A percentile compares a stretch with the other conserved stretches of the same genome.
Conservation (phyloP, 2,329 filamentous ascomycete species). For the Nemania serpens region DNA sequence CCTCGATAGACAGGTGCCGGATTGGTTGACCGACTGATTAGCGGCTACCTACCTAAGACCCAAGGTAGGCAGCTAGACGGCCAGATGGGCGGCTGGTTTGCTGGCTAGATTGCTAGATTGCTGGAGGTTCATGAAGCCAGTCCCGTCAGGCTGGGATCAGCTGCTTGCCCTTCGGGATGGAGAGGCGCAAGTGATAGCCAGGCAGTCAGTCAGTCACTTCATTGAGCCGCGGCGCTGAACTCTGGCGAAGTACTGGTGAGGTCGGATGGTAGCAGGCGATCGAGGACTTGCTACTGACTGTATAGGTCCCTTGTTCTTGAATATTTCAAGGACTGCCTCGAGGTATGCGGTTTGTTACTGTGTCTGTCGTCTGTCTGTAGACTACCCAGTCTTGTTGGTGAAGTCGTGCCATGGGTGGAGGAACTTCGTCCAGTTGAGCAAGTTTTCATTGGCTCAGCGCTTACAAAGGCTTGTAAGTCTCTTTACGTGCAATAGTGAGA, state of each 20-base stretch:
- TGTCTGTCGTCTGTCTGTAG: constrained; percentile 17
- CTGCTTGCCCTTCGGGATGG: constrained; percentile 17
- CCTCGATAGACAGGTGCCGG: constrained; percentile 4
- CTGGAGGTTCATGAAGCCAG: constrained; percentile 2
- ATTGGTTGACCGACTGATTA: background rate
- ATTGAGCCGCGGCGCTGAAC: constrained; percentile 7
- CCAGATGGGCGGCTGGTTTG: background rate
- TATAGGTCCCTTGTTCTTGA: background rate
- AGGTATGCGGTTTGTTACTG: constrained; percentile 19
- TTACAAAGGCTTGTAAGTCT: constrained; percentile 34
- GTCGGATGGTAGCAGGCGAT: constrained; percentile 16
- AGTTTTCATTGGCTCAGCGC: constrained; percentile 51
- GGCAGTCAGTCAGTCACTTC: background rate
- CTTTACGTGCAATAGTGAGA: constrained; percentile 21
- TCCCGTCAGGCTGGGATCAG: constrained; percentile 12
- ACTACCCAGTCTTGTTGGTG: background rate
- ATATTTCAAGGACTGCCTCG: background rate
- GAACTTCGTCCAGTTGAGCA: constrained; percentile 45
- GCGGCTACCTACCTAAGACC: background rate
- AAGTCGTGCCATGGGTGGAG: constrained; percentile 37
- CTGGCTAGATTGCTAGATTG: background rate
- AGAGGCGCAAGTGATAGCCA: background rate
- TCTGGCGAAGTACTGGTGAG: background rate
- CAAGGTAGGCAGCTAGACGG: constrained; percentile 11
- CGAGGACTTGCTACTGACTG: constrained; percentile 14